Evolutionary conservation across 495 filamentous ascomycete species (phyloP).

Genomic region (Penicillium desertorum): DNA sequence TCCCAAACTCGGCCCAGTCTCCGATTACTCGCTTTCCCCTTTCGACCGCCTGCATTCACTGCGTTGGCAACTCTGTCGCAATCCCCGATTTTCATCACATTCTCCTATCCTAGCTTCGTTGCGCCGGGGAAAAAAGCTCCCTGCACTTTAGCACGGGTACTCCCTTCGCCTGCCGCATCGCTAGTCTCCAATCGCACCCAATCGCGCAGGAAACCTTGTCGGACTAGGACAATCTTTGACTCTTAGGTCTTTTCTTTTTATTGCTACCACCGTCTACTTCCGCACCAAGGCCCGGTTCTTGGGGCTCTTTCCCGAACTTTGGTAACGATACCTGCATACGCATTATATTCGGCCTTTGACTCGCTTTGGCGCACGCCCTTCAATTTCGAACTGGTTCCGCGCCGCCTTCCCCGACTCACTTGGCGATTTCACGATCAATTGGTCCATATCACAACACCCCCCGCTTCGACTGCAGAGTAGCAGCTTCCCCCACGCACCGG

Average conservation of each 20-base stretch:
- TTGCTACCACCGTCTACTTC: slow-evolving; percentile 21
- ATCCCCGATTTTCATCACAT: slow-evolving; percentile 27
- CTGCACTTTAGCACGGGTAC: slow-evolving; percentile 33
- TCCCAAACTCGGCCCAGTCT: slow-evolving; percentile 32
- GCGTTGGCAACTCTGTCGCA: slow-evolving; percentile 41
- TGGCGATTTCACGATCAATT: slow-evolving; percentile 36
- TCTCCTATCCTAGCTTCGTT: slow-evolving; percentile 16
- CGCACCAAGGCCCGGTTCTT: slow-evolving; percentile 19
- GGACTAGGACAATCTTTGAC: slow-evolving; percentile 18
- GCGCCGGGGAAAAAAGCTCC: slow-evolving; percentile 27
- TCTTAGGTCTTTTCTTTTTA: slow-evolving; percentile 19
- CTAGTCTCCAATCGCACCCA: slow-evolving; percentile 27
- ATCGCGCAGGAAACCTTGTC: slow-evolving; percentile 17
- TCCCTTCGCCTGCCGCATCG: slow-evolving; percentile 29
- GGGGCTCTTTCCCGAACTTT: slow-evolving; percentile 27
- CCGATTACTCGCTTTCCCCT: slow-evolving; percentile 44
- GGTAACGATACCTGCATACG: slow-evolving; percentile 23
- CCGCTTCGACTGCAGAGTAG: slow-evolving; percentile 31
- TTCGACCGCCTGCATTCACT: slow-evolving; percentile 47
- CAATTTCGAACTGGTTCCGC: slow-evolving; percentile 16
- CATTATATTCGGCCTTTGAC: slow-evolving; percentile 19
- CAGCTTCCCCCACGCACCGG: slow-evolving; percentile 45
- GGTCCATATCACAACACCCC: slow-evolving; percentile 34
- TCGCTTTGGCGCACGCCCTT: slow-evolving; percentile 18
- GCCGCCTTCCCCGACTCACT: slow-evolving; percentile 20